Evolutionary conservation across 1,139 yeast genomes (phyloP).

Genomic region (Hyphopichia buzzinii): DNA sequence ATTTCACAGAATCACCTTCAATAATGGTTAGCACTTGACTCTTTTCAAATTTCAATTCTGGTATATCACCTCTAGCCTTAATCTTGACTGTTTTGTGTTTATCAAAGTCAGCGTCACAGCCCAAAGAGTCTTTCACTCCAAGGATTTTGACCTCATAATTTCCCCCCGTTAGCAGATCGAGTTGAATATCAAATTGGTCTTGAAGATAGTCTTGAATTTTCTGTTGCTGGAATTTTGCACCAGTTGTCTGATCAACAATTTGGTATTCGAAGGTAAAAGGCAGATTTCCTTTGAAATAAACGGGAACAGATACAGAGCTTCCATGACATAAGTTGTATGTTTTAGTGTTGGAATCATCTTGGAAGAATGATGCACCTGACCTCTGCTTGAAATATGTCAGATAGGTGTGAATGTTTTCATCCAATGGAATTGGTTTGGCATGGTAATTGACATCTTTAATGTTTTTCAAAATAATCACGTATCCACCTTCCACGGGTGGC

Average conservation of each 20-base stretch:
- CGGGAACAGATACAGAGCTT: constrained; percentile 40
- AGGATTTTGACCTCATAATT: constrained; percentile 60
- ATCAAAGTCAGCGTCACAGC: constrained; percentile 63
- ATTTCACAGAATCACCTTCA: constrained; percentile 56
- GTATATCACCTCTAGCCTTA: constrained; percentile 65
- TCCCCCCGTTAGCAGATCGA: constrained; percentile 67
- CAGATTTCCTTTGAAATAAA: constrained; percentile 68
- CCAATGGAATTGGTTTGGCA: constrained; percentile 27
- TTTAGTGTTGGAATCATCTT: constrained; percentile 12
- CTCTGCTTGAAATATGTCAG: constrained; percentile 52
- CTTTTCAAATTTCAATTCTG: constrained; percentile 31
- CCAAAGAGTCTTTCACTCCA: constrained; percentile 67
- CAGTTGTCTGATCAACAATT: constrained; percentile 36
- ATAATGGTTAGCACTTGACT: constrained; percentile 39
- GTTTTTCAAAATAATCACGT: constrained; percentile 64
- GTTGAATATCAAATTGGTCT: constrained; percentile 30
- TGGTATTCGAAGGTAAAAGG: constrained; percentile 70
- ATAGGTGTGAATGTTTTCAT: constrained; percentile 39
- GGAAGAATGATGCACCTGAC: constrained; percentile 39
- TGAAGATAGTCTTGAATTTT: constrained; percentile 44
- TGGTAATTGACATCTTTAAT: constrained; percentile 57
- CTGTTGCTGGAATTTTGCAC: constrained; percentile 34
- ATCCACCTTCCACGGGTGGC: constrained; percentile 81
- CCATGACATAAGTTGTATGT: constrained; percentile 40
- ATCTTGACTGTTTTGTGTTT: constrained; percentile 57